Evolutionary conservation across 192 early-diverging fungal species (phyloP).

Genomic region (Coemansia sp.): DNA sequence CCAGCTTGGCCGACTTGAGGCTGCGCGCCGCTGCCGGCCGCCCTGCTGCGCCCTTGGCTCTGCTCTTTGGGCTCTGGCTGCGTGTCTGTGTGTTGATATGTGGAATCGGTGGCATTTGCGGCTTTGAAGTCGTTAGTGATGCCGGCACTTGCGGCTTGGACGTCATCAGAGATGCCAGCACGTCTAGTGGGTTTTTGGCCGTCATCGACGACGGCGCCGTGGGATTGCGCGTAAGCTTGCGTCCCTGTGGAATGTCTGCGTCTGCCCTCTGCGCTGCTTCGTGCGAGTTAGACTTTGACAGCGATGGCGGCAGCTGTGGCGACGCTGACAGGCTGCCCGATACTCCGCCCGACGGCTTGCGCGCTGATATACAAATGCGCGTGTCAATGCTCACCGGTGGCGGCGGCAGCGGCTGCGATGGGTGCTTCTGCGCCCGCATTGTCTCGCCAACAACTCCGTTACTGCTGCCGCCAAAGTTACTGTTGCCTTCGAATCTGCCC

Average conservation of each 20-base stretch:
- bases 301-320: slow-evolving; percentile 13
- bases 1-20: slow-evolving; percentile 43
- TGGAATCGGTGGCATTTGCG: slow-evolving; percentile 6
- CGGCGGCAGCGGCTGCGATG: slow-evolving; percentile 2
- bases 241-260: slow-evolving; percentile 12
- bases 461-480: slow-evolving; percentile 5
- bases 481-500: slow-evolving; percentile 3
- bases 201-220: slow-evolving; percentile 5
- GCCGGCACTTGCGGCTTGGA: neutral
- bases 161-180: slow-evolving; percentile 36
- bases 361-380: slow-evolving; percentile 41
- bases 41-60: neutral
- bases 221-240: slow-evolving; percentile 29
- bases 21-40: slow-evolving; percentile 11
- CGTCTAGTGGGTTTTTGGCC: slow-evolving; percentile 27
- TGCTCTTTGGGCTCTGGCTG: slow-evolving; percentile 5
- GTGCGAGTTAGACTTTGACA: neutral
- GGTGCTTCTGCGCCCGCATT: neutral
- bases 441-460: neutral
- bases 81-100: slow-evolving; percentile 36
- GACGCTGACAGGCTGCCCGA: slow-evolving; percentile 6
- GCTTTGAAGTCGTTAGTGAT: slow-evolving; percentile 18
- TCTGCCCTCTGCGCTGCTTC: neutral
- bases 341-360: slow-evolving; percentile 15
- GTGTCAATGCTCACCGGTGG: slow-evolving; percentile 20